phyloP scores from a whole-genome alignment of 768 basidiomycete species.

The Coprinellus aureogranulatus region DNA sequence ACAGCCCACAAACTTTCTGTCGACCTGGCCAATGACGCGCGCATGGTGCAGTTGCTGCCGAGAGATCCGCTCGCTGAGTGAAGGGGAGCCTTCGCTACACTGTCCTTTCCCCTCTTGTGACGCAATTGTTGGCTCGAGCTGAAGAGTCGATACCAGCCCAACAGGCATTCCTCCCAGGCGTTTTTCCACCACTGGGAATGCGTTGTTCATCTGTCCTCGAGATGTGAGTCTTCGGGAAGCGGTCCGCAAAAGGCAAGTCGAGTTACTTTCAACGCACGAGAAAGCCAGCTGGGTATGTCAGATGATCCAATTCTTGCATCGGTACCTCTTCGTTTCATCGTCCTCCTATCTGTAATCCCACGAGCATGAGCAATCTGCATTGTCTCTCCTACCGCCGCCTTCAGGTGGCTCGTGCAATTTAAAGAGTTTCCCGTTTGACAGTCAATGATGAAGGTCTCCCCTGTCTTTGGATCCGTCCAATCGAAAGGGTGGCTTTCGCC shows the following conservation, averaged over 20 bases:
- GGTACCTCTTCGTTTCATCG: background rate
- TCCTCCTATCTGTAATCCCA: constrained; percentile 5
- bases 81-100: too few relatives aligned
- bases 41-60: constrained; percentile 55
- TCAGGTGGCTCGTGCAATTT: constrained; percentile 21
- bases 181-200: constrained; percentile 49
- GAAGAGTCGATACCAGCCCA: background rate
- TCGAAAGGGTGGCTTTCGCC: constrained; percentile 32
- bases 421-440: constrained; percentile 67
- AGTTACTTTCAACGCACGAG: constrained; percentile 54
- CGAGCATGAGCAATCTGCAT: background rate
- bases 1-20: constrained; percentile 88
- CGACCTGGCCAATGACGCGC: constrained; percentile 77
- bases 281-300: constrained; percentile 61
- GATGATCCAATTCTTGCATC: background rate
- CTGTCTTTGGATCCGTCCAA: constrained; percentile 67
- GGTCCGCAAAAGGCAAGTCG: constrained; percentile 8
- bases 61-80: background rate
- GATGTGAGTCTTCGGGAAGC: background rate
- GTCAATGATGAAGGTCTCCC: constrained; percentile 60
- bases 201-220: constrained; percentile 47
- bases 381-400: background rate
- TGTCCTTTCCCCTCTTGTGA: too few relatives aligned
- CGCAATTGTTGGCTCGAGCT: too few relatives aligned
- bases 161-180: background rate